A percentile compares a stretch with the other conserved stretches of the same genome.
phyloP scores from a whole-genome alignment of 1,284 basidiomycete genomes.

The Sphagnurus paluster region DNA sequence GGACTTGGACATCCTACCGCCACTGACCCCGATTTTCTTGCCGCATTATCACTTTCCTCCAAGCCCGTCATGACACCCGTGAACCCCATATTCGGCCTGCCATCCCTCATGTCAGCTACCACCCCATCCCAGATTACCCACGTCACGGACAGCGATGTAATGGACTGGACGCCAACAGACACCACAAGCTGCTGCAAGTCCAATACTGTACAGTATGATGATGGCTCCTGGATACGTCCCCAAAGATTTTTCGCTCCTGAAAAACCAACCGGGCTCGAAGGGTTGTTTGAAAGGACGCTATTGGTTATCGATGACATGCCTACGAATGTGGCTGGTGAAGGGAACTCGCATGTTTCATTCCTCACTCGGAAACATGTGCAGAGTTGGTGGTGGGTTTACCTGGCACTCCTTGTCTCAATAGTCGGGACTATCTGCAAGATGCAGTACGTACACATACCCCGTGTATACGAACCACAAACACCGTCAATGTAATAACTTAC shows the following conservation, averaged over 20 bases:
- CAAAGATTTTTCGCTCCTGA: slow-evolving; percentile 77
- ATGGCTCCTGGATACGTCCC: slow-evolving; percentile 56
- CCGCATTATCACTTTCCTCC: slow-evolving; percentile 62
- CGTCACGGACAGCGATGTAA: slow-evolving; percentile 48
- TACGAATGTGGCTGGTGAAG: background rate
- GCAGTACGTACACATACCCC: slow-evolving; percentile 13
- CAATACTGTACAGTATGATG: slow-evolving; percentile 30
- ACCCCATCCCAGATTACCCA: slow-evolving; percentile 25
- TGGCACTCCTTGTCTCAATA: slow-evolving; percentile 33
- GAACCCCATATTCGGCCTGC: slow-evolving; percentile 65
- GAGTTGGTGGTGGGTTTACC: slow-evolving; percentile 40
- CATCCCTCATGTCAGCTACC: slow-evolving; percentile 46
- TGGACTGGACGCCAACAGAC: slow-evolving; percentile 66
- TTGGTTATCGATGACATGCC: slow-evolving; percentile 48
- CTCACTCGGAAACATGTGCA: slow-evolving; percentile 18
- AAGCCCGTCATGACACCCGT: slow-evolving; percentile 48
- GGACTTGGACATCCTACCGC: slow-evolving; percentile 10
- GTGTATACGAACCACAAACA: too few relatives aligned
- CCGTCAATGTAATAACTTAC: too few relatives aligned
- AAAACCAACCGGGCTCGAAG: slow-evolving; percentile 75
- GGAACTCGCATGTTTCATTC: background rate
- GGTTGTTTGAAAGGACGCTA: slow-evolving; percentile 65
- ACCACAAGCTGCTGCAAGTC: slow-evolving; percentile 24
- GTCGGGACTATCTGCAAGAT: slow-evolving; percentile 24
- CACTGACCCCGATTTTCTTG: slow-evolving; percentile 57